phyloP scores from a whole-genome alignment of 2,329 filamentous ascomycete genomes.

The Penicillium nordicum region DNA sequence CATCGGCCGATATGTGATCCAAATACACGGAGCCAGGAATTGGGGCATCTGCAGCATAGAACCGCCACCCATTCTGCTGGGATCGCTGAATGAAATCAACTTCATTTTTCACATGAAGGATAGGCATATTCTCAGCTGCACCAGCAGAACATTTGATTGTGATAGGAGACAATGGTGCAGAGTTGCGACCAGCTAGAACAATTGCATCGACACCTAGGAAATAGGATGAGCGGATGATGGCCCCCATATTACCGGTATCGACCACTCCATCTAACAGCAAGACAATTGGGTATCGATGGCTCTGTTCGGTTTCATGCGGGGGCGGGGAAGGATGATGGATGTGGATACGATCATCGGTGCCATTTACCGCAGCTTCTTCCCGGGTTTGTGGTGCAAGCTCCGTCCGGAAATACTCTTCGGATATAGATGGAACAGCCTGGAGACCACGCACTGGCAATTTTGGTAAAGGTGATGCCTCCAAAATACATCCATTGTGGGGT shows the following conservation, averaged over 20 bases:
- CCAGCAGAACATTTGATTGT: conserved; percentile 85
- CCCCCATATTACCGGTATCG: conserved; percentile 87
- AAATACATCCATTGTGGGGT: conserved; percentile 84
- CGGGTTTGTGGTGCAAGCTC: conserved; percentile 63
- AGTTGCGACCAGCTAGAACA: conserved; percentile 68
- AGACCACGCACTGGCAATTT: conserved; percentile 64
- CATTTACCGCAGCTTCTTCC: conserved; percentile 74
- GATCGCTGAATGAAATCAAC: conserved; percentile 67
- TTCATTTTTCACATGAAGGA: conserved; percentile 68
- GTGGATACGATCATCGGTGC: conserved; percentile 53
- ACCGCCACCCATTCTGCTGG: conserved; percentile 70
- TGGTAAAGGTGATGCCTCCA: conserved; percentile 82
- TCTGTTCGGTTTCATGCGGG: conserved; percentile 6
- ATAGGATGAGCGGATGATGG: conserved; percentile 80
- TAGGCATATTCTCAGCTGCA: conserved; percentile 72
- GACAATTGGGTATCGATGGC: conserved; percentile 38
- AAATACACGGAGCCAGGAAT: conserved; percentile 26
- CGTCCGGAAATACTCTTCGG: conserved; percentile 55
- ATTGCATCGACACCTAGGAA: conserved; percentile 89
- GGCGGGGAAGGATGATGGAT: conserved; percentile 23
- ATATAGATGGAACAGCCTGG: conserved; percentile 46
- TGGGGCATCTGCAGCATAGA: conserved; percentile 68
- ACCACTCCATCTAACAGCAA: conserved; percentile 51
- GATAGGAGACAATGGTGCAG: conserved; percentile 70
- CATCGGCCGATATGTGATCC: conserved; percentile 12